A percentile compares a stretch with the other conserved stretches of the same genome.
phyloP scores from a whole-genome alignment of 2,329 filamentous ascomycete species.

The Diaporthe sp. region DNA sequence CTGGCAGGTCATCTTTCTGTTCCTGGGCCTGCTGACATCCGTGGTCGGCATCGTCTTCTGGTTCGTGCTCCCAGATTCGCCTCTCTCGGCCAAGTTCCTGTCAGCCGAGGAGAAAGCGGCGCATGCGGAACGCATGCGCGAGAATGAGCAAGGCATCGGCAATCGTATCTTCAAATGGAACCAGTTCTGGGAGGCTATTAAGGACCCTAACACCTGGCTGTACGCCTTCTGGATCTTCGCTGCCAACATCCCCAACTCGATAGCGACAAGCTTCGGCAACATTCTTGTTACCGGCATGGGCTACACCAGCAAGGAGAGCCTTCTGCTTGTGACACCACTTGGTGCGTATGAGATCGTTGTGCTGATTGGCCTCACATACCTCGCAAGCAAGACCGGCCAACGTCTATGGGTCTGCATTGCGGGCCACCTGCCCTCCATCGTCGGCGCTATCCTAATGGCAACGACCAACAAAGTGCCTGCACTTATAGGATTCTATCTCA shows the following conservation, averaged over 20 bases:
- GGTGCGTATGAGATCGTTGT: constrained; percentile 55
- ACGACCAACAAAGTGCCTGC: constrained; percentile 53
- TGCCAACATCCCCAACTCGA: constrained; percentile 55
- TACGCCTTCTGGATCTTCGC: constrained; percentile 54
- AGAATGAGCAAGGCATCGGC: constrained; percentile 54
- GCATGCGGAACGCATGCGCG: constrained; percentile 51
- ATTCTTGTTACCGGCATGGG: constrained; percentile 56
- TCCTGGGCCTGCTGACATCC: constrained; percentile 50
- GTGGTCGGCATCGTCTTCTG: constrained; percentile 51
- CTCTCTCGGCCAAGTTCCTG: constrained; percentile 51
- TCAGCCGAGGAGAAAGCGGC: constrained; percentile 49
- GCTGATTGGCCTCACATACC: constrained; percentile 53
- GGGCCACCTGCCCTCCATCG: constrained; percentile 53
- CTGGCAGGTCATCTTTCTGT: constrained; percentile 56
- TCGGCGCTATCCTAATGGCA: constrained; percentile 55
- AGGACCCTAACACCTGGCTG: constrained; percentile 54
- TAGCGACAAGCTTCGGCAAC: constrained; percentile 54
- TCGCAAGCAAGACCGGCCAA: constrained; percentile 53
- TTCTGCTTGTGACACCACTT: constrained; percentile 54
- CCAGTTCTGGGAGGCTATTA: constrained; percentile 52
- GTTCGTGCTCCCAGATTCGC: constrained; percentile 54
- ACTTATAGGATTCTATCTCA: constrained; percentile 55
- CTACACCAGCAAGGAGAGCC: constrained; percentile 50
- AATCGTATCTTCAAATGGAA: constrained; percentile 51
- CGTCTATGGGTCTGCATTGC: constrained; percentile 53